These are phyloP conservation scores for Plectosphaerella cucumerina DNA, from an alignment of 2,329 filamentous ascomycete genomes.

Conservation along the genomic window DNA sequence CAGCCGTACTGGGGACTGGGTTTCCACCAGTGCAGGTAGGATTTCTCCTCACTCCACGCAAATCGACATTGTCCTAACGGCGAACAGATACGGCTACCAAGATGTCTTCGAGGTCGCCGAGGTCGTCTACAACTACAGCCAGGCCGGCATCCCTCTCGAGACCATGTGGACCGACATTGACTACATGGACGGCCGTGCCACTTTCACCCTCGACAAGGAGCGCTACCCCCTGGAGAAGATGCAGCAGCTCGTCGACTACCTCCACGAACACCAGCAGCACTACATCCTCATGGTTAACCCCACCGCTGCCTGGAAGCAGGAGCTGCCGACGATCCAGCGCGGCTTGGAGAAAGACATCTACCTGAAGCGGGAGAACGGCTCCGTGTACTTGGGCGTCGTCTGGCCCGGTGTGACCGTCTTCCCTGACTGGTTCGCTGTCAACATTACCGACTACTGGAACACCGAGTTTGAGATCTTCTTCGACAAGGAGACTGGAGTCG, in stretches of 20 bases:
- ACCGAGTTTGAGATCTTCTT: slow-evolving; percentile 65
- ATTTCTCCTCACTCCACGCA: too few species aligned
- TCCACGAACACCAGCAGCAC: slow-evolving; percentile 64
- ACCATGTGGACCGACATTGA: slow-evolving; percentile 58
- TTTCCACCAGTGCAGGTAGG: slow-evolving; percentile 56
- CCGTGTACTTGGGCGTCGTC: slow-evolving; percentile 60
- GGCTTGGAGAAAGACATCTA: slow-evolving; percentile 43
- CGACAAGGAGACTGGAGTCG: slow-evolving; percentile 56
- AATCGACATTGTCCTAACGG: too few species aligned
- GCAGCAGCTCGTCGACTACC: slow-evolving; percentile 60
- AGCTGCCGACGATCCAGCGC: slow-evolving; percentile 36
- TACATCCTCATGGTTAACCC: slow-evolving; percentile 80
- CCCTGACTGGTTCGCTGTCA: slow-evolving; percentile 72
- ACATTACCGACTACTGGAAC: slow-evolving; percentile 65
- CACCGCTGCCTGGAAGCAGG: slow-evolving; percentile 44
- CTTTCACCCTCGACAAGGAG: slow-evolving; percentile 63
- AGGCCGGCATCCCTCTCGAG: slow-evolving; percentile 62
- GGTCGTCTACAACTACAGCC: slow-evolving; percentile 63
- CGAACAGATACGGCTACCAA: slow-evolving; percentile 55
- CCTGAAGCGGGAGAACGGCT: slow-evolving; percentile 49
- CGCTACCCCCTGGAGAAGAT: slow-evolving; percentile 59
- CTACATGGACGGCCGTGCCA: slow-evolving; percentile 30
- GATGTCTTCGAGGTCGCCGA: slow-evolving; percentile 64
- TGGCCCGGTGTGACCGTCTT: slow-evolving; percentile 73
- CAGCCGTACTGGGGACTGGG: slow-evolving; percentile 63